Percentiles rank a stretch among this genome's conserved stretches.
These are phyloP conservation scores for Penicillium parvum DNA, from an alignment of 495 filamentous ascomycete genomes.

Conservation along the genomic window DNA sequence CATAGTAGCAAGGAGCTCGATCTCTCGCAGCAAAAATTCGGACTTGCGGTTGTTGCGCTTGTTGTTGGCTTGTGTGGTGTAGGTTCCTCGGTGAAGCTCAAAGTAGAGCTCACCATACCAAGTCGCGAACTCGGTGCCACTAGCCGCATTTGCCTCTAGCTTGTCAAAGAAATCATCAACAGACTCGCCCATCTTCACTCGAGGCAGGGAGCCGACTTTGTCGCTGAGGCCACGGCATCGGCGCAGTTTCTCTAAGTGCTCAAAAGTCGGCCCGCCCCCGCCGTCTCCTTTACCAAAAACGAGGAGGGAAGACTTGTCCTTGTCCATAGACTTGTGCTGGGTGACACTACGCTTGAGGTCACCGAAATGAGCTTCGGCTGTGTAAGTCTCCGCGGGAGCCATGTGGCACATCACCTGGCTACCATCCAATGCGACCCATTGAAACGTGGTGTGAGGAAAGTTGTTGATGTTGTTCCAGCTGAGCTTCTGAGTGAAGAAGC, in stretches of 20 bases:
- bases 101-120: constrained; percentile 99
- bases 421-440: constrained; percentile 92
- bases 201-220: constrained; percentile 73
- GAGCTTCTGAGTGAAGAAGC: constrained; percentile 97
- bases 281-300: constrained; percentile 97
- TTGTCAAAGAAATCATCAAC: constrained; percentile 95
- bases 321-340: constrained; percentile 92
- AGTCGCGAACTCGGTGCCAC: constrained; percentile 77
- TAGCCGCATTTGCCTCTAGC: constrained; percentile 65
- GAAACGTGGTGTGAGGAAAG: constrained; percentile 97
- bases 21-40: constrained; percentile 77
- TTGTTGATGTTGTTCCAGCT: constrained; percentile 98
- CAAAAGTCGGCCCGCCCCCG: constrained; percentile 90
- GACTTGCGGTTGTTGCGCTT: constrained; percentile 87
- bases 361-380: constrained; percentile 89
- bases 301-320: constrained; percentile 80
- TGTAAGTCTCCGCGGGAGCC: constrained; percentile 92
- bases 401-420: constrained; percentile 97
- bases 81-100: constrained; percentile 92
- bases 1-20: constrained; percentile 85
- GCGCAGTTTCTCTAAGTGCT: constrained; percentile 89
- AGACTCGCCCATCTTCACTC: constrained; percentile 82
- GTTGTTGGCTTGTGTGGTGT: constrained; percentile 96
- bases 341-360: constrained; percentile 87
- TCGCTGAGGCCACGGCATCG: constrained; percentile 93